Evolutionary conservation across 2,329 filamentous ascomycete species (phyloP), one percentile per base, ranked within the genome.

Genomic region (Graphilbum ipis-grandicollis): DNA sequence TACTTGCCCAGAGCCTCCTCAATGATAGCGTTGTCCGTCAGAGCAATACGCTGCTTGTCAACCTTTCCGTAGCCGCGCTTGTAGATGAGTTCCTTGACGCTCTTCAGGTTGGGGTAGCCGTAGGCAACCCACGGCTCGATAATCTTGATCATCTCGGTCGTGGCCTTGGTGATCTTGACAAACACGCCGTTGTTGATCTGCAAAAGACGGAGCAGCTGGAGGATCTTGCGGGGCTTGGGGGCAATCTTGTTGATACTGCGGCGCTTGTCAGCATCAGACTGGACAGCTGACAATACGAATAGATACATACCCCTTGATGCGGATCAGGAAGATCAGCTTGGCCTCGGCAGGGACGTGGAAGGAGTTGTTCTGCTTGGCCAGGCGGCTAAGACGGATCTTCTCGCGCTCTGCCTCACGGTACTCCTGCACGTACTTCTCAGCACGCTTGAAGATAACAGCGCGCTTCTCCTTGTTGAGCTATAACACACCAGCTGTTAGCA

Each of bases 171-270:
- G 58, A 94, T 71, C 58, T 77, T 79, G 66, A 98, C 72, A 70
- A 98, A 98, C 65, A 94, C 84, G 65, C 88, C 90, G 65, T 93
- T 96, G 83, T 98, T 98, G 81, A 98, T 98, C 74, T 98, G 90
- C 56, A 98, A 79, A 50, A 98, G 84, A 73, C 90, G 88, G 62
- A 98, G 86, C 44, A 98, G 83, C 71, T 98, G 90, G 54, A 98
- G 78, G 58, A 93, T 96, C 79, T 98, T 98, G 75, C 90, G 86
- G 66, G 92, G 92, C 82, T 98, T 96, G 54, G 90, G 90, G 60
- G 92, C 78, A 56, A 98, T 96, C 82, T 98, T 98, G 83, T 96
- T 96, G 85, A 98, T 96, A 28, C 26, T 28, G 26, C 8, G 12
- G 12, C 7, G 12, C 23, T 8, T 25, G 23, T 25, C 12, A 25